Percentiles rank a stretch among this genome's conserved stretches.
Conservation (phyloP, 805 yeast species). For the Nakazawaea peltata region DNA sequence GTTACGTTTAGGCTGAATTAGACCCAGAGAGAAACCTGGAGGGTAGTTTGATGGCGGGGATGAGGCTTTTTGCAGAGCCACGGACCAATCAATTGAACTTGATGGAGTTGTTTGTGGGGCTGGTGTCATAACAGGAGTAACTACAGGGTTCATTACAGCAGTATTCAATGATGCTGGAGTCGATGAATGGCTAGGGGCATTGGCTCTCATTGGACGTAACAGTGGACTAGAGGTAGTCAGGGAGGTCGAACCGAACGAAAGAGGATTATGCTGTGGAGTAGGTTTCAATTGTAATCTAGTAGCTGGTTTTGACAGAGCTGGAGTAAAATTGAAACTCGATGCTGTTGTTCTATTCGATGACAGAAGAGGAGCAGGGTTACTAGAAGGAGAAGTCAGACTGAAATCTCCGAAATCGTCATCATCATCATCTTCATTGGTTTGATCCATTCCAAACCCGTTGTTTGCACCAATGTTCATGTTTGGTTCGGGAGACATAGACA, state of each 20-base stretch:
- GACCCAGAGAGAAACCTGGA: slow-evolving; percentile 9
- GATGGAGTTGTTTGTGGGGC: background rate
- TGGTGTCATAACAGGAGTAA: no score
- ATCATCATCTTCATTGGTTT: slow-evolving; percentile 7
- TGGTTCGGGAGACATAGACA: no score
- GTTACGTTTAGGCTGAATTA: slow-evolving; percentile 9
- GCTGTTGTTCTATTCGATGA: no score
- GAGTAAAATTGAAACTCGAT: no score
- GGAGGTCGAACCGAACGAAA: no score
- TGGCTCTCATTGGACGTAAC: no score
- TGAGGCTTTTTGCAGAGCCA: background rate
- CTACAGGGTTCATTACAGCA: no score
- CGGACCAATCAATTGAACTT: slow-evolving; percentile 2
- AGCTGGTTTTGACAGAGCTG: background rate
- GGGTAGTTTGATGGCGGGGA: slow-evolving; percentile 1
- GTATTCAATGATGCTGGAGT: no score
- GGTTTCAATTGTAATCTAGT: slow-evolving; percentile 2
- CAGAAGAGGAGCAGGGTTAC: no score
- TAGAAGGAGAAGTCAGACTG: no score
- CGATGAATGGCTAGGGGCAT: no score
- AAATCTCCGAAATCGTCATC: slow-evolving; percentile 10
- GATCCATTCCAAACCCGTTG: background rate
- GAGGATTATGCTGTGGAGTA: background rate
- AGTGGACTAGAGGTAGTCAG: no score
- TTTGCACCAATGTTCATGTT: slow-evolving; percentile 1